phyloP scores from a whole-genome alignment of 1,284 basidiomycete genomes.

The Gymnopus androsaceus region DNA sequence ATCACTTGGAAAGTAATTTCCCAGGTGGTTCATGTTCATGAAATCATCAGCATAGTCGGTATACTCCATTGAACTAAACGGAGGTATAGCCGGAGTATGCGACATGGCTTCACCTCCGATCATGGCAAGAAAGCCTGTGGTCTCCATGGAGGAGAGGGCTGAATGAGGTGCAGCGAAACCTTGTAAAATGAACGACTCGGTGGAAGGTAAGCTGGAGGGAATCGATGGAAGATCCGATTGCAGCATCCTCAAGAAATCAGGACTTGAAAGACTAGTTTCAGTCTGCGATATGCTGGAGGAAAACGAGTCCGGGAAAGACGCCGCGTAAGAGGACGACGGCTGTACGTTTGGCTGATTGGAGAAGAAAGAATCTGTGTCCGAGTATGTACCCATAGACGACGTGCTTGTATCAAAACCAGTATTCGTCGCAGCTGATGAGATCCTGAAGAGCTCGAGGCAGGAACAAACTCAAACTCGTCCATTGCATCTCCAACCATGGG shows the following conservation, averaged over 20 bases:
- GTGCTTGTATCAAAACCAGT: background rate
- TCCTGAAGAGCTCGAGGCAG: background rate
- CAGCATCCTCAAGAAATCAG: background rate
- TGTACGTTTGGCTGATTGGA: background rate
- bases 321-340: background rate
- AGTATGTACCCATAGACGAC: no score
- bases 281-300: background rate
- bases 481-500: background rate
- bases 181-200: background rate
- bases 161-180: background rate
- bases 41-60: background rate
- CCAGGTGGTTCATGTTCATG: background rate
- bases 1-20: background rate
- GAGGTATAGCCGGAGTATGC: conserved; percentile 27
- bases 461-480: background rate
- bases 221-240: background rate
- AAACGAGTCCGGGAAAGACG: background rate
- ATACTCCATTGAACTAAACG: conserved; percentile 4
- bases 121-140: conserved; percentile 26
- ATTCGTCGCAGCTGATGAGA: background rate
- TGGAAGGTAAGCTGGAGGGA: background rate
- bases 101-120: conserved; percentile 28
- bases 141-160: conserved; percentile 7
- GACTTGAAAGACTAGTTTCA: no score
- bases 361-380: background rate